phyloP scores from a whole-genome alignment of 495 filamentous ascomycete species.

The Hyphodiscus hymeniophilus region DNA sequence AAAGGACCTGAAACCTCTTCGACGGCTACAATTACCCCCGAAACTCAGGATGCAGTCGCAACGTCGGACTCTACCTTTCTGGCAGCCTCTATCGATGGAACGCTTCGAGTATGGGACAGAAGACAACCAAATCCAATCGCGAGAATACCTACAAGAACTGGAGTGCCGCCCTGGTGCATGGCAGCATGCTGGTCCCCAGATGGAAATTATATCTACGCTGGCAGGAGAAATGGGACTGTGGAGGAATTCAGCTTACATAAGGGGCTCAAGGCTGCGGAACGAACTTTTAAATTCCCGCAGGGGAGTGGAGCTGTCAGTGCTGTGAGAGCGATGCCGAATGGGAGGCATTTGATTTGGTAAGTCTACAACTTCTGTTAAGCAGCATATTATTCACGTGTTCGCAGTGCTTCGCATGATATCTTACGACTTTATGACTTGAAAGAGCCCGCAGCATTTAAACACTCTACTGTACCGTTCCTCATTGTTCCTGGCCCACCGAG shows the following conservation, averaged over 20 bases:
- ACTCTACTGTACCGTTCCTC: constrained; percentile 81
- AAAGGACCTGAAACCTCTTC: constrained; percentile 24
- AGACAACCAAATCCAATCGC: constrained; percentile 70
- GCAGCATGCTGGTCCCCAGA: constrained; percentile 95
- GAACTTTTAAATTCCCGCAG: constrained; percentile 83
- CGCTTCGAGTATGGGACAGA: constrained; percentile 86
- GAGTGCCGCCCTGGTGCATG: constrained; percentile 94
- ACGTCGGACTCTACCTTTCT: constrained; percentile 69
- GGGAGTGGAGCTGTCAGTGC: constrained; percentile 86
- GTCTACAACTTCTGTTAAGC: constrained; percentile 15
- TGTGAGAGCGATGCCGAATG: constrained; percentile 85
- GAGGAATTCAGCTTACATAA: constrained; percentile 91
- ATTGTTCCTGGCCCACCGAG: constrained; percentile 87
- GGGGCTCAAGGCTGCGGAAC: constrained; percentile 58
- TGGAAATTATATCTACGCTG: constrained; percentile 92
- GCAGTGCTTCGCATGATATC: constrained; percentile 89
- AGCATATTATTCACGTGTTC: neutral
- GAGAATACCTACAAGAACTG: constrained; percentile 57
- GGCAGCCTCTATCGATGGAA: constrained; percentile 79
- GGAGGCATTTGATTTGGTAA: constrained; percentile 83
- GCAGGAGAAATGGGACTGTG: constrained; percentile 86
- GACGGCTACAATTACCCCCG: constrained; percentile 24
- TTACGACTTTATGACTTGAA: constrained; percentile 84
- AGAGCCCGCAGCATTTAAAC: constrained; percentile 53
- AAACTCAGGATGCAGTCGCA: constrained; percentile 26